Percentiles rank a stretch among this genome's conserved stretches.
Evolutionary conservation across 805 yeast species (phyloP).

Genomic region (Barnettozyma salicaria): DNA sequence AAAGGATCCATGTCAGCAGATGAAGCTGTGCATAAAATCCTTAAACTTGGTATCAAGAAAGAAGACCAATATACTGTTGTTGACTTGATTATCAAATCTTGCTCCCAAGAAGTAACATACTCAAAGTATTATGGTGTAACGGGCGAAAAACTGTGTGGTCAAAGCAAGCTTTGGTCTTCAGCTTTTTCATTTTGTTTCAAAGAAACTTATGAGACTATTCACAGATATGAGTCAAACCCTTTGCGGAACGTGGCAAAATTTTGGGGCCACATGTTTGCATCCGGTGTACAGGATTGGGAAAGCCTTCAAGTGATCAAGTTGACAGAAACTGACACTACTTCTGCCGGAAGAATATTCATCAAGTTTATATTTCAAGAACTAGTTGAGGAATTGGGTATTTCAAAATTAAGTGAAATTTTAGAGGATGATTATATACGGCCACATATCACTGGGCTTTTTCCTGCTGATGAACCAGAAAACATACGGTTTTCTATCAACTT

Average conservation of each 20-base stretch:
- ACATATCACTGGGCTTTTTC: constrained; percentile 56
- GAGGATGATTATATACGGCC: constrained; percentile 47
- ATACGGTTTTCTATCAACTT: constrained; percentile 78
- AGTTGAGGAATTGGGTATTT: constrained; percentile 67
- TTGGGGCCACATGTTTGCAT: constrained; percentile 79
- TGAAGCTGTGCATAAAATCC: constrained; percentile 85
- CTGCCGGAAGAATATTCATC: constrained; percentile 73
- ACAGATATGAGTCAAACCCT: constrained; percentile 64
- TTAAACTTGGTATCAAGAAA: constrained; percentile 41
- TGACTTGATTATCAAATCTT: constrained; percentile 71
- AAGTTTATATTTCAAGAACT: constrained; percentile 77
- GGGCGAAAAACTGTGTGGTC: constrained; percentile 55
- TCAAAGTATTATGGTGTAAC: constrained; percentile 79
- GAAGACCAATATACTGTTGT: constrained; percentile 48
- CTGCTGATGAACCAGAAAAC: constrained; percentile 44
- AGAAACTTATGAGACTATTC: constrained; percentile 50
- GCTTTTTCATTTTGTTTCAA: constrained; percentile 49
- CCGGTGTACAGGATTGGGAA: constrained; percentile 63
- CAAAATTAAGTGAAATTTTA: constrained; percentile 42
- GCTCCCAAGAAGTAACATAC: constrained; percentile 81
- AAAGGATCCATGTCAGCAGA: constrained; percentile 89
- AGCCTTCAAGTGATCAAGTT: constrained; percentile 49
- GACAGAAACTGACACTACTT: constrained; percentile 67
- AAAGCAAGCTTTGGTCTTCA: constrained; percentile 49
- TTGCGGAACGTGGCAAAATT: constrained; percentile 75